A percentile compares a stretch with the other conserved stretches of the same genome.
These are phyloP conservation scores for Boletus sensibilis DNA, from an alignment of 768 basidiomycete genomes.

Conservation along the genomic window DNA sequence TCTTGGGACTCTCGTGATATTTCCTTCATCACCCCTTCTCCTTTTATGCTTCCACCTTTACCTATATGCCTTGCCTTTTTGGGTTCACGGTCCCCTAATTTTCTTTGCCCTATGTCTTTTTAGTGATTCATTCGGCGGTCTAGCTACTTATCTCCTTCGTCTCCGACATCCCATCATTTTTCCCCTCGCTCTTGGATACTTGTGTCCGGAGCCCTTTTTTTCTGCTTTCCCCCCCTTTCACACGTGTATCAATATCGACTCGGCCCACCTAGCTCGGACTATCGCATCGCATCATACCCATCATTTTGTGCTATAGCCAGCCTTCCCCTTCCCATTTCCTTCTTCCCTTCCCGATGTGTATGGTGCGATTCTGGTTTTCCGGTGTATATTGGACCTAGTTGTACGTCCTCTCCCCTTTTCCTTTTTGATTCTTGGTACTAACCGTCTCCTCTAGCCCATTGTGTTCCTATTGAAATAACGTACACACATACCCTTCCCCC, in stretches of 20 bases:
- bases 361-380: constrained; percentile 36
- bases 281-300: constrained; percentile 35
- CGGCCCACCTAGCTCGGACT: constrained; percentile 28
- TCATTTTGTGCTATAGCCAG: constrained; percentile 27
- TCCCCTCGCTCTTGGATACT: background rate
- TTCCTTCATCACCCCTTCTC: constrained; percentile 14
- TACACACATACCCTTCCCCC: constrained; percentile 30
- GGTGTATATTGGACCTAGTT: constrained; percentile 29
- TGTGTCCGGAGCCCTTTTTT: background rate
- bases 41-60: constrained; percentile 14
- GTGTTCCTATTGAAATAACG: constrained; percentile 27
- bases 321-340: background rate
- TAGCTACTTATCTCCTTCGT: constrained; percentile 20
- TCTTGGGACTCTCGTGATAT: constrained; percentile 37
- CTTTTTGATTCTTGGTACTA: constrained; percentile 1
- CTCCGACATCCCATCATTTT: constrained; percentile 2
- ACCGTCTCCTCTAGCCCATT: constrained; percentile 18
- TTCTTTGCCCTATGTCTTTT: constrained; percentile 24
- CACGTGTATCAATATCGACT: constrained; percentile 36
- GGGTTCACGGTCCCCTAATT: constrained; percentile 26
- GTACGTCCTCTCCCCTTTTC: constrained; percentile 9
- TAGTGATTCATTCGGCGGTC: constrained; percentile 24
- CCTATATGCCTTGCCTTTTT: constrained; percentile 21
- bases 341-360: constrained; percentile 24
- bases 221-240: background rate